Evolutionary conservation across 441 rosid genomes (phyloP).

Genomic region (Omphalea diandra): DNA sequence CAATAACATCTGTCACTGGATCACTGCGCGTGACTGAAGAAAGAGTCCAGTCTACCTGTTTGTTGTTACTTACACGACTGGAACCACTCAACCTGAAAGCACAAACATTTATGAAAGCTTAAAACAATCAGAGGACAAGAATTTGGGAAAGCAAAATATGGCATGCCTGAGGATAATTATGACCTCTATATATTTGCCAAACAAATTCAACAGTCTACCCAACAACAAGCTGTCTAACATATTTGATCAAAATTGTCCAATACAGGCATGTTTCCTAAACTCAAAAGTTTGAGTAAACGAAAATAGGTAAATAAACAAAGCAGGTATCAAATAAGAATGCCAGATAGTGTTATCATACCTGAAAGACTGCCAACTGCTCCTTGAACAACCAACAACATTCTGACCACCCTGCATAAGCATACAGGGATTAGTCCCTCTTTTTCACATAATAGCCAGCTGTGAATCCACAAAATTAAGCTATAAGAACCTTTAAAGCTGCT

Average conservation of each 20-base stretch:
- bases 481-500: conserved; percentile 71
- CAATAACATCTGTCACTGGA: conserved; percentile 79
- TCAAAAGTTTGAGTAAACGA: not conserved
- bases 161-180: not conserved
- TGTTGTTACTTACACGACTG: conserved; percentile 40
- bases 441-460: conserved; percentile 12
- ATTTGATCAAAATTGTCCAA: not conserved
- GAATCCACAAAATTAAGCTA: conserved; percentile 17
- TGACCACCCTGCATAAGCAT: conserved; percentile 53
- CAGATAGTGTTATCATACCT: conserved; percentile 38
- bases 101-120: conserved; percentile 21
- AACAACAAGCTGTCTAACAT: not conserved
- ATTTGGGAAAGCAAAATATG: conserved; percentile 15
- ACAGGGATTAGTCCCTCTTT: conserved; percentile 29
- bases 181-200: not conserved
- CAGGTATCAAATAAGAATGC: conserved; percentile 2
- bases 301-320: conserved; percentile 7
- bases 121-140: conserved; percentile 7
- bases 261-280: not conserved
- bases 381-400: conserved; percentile 47
- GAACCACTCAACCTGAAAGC: conserved; percentile 64
- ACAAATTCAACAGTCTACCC: not conserved
- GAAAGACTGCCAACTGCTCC: conserved; percentile 68
- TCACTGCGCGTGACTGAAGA: conserved; percentile 55
- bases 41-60: conserved; percentile 77